Conservation (phyloP, 306 rosid genomes). For the Cotoneaster glaucophyllus region DNA sequence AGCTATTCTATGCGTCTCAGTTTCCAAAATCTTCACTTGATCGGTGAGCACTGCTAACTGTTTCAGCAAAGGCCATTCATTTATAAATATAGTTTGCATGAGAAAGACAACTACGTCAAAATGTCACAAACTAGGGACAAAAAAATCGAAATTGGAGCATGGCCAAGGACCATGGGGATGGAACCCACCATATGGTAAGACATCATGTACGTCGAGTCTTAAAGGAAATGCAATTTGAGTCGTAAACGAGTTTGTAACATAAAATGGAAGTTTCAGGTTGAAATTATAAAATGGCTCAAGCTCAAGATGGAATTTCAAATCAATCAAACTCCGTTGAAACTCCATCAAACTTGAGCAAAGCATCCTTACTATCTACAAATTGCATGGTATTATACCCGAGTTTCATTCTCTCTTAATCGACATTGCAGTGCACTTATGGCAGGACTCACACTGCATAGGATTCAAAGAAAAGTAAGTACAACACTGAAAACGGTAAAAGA, state of each 20-base stretch:
- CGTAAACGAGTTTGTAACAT: neutral
- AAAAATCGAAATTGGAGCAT: neutral
- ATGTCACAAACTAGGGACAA: neutral
- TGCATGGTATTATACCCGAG: constrained; percentile 56
- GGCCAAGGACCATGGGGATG: constrained; percentile 1
- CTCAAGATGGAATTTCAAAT: neutral
- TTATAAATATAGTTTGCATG: constrained; percentile 7
- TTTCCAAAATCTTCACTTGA: constrained; percentile 62
- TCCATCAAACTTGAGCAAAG: neutral
- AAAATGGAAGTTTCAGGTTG: neutral
- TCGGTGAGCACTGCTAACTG: constrained; percentile 62
- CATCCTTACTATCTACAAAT: constrained; percentile 15
- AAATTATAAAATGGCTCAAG: neutral
- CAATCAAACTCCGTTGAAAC: neutral
- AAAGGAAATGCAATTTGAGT: neutral
- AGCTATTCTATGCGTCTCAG: constrained; percentile 38
- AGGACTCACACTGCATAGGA: constrained; percentile 80
- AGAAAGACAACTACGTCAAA: neutral
- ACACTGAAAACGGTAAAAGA: neutral
- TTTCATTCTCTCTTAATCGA: constrained; percentile 79
- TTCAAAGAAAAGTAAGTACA: constrained; percentile 15
- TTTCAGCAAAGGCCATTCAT: constrained; percentile 14
- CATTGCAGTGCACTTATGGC: constrained; percentile 84
- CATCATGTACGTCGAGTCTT: neutral
- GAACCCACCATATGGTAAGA: neutral